Evolutionary conservation across 352 stramenopile genomes (phyloP), one percentile per base, ranked within the genome.

Genomic region (Phytopythium delawarense): DNA sequence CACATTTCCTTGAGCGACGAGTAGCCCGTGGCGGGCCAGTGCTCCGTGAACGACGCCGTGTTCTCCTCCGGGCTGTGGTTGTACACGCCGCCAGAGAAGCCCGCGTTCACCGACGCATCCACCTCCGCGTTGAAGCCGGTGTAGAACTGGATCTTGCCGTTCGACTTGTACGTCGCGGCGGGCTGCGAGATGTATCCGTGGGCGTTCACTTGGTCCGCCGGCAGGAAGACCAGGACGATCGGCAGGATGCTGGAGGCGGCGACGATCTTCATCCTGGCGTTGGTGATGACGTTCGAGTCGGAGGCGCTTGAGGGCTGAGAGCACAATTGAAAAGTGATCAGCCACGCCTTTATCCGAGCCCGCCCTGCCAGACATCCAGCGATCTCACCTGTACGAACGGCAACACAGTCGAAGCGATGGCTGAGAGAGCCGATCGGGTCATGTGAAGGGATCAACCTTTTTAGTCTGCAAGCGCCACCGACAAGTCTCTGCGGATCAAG

Each of bases 1-100:
- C 81, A 49, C 65, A 85, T 75, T 32, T 72, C 63, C 39, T 65
- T 67, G 51, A 81, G 64, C 12, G 68, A 78, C 50, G 59, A 65
- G 61, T 75, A 76, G 15, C 66, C 64, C 21, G 64, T 72, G 7
- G 63, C 64, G 12, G 56, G 60, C 63, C 69, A 79, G 50, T 70
- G 59, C 25, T 71, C 4, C 21, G 58, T 57, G 45, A 81, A 78
- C 32, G 70, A 58, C 45, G 70, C 67, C 23, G 61, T 65, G 52
- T 78, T 78, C 20, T 77, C 59, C 42, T 52, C 63, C 3, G 73
- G 67, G n/a, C 65, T 61, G 32, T 57, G 30, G 52, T 81, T 76
- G 67, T 72, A 81, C 23, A 67, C 49, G 7, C 61, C 61, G 16
- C 70, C 70, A 23, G 56, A 21, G 52, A 75, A 78, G 16, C 65